Evolutionary conservation across 2,329 filamentous ascomycete species (phyloP), one percentile per base, ranked within the genome.

Genomic region (Fusarium aywerte): DNA sequence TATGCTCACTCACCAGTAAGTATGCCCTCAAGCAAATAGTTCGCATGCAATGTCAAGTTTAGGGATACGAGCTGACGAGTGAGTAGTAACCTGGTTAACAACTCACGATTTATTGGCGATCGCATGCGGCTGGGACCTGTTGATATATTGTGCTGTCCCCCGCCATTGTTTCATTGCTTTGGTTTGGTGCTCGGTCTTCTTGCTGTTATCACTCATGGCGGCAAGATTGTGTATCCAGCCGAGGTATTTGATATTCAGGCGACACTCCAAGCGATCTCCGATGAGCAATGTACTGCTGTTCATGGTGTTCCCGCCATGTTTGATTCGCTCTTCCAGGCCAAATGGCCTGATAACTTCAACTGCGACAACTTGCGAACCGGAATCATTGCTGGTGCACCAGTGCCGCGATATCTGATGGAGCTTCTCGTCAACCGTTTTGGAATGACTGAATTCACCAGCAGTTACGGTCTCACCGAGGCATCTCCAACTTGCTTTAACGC

Each of bases 291-390:
- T 76, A 95, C 92, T 0, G 92, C 90, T 0, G 82, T 95, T 1
- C 91, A 94, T 74, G 92, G 92, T 32, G 92, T 95, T 0, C 92
- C 92, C 0, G 91, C 92, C 57, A 95, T 95, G 92, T 93, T 93
- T 76, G 90, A 93, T 74, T 88, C 89, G 0, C 78, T 87, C 4
- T 82, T 87, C 68, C 80, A 86, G 18, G 81, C 83, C 16, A 76
- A 81, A 35, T 74, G 78, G 56, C 77, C 75, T 1, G 69, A 76
- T 6, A 76, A 76, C 52, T 82, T 83, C 72, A 77, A 79, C 64
- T 82, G 80, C 72, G 80, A 83, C 2, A 81, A 80, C 7, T 82
- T 94, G 18, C 84, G 92, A 32, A 94, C 91, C 0, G 92, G 92
- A 9, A 93, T 93, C 71, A 90, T 93, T 42, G 92, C 92, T 0